Conservation (phyloP, 306 rosid genomes). For the Datisca glomerata region DNA sequence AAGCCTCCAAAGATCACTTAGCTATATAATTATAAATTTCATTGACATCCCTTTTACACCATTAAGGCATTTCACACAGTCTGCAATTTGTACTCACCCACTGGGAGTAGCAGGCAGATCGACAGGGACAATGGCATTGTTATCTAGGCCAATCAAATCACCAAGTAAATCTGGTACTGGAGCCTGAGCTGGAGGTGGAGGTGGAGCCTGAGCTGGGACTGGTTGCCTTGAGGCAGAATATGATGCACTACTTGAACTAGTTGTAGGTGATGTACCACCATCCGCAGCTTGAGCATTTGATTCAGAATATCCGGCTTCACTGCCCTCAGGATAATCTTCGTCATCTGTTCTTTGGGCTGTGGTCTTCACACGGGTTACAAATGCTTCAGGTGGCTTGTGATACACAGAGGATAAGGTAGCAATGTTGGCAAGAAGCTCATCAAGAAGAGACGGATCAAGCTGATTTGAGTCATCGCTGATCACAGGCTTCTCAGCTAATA, state of each 20-base stretch:
- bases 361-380: constrained; percentile 67
- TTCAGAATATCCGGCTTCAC: constrained; percentile 69
- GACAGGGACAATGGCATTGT: constrained; percentile 56
- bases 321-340: constrained; percentile 78
- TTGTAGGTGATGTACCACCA: constrained; percentile 49
- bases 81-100: constrained; percentile 43
- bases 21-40: too few species aligned
- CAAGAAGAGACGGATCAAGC: constrained; percentile 84
- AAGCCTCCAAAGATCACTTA: background rate
- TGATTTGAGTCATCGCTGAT: constrained; percentile 91
- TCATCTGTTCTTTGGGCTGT: constrained; percentile 66
- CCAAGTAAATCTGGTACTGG: constrained; percentile 92
- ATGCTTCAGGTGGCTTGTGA: constrained; percentile 98
- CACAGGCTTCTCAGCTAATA: constrained; percentile 96
- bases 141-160: constrained; percentile 82
- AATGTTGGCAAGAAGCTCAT: constrained; percentile 93
- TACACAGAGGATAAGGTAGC: constrained; percentile 95
- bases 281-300: constrained; percentile 43
- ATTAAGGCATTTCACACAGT: constrained; percentile 3
- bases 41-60: background rate
- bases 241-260: constrained; percentile 31
- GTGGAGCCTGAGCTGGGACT: constrained; percentile 29
- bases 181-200: constrained; percentile 44
- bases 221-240: constrained; percentile 38
- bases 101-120: constrained; percentile 70